Percentiles rank a stretch among this genome's conserved stretches.
These are phyloP conservation scores for Sodiomyces alkalinus DNA, from an alignment of 2,329 filamentous ascomycete genomes.

Conservation along the genomic window DNA sequence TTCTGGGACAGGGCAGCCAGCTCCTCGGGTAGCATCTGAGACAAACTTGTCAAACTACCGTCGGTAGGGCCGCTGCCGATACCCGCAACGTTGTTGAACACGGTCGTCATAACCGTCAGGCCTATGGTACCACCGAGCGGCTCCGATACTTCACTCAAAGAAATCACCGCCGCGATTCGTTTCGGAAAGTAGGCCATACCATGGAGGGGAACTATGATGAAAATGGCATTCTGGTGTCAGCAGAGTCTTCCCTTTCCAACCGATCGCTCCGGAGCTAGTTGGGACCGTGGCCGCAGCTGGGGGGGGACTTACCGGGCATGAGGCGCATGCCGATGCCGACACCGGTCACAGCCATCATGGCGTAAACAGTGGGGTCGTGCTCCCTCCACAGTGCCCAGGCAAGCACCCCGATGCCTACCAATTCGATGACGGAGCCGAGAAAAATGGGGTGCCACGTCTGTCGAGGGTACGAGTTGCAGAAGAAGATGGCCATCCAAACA, in stretches of 20 bases:
- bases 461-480: constrained; percentile 45
- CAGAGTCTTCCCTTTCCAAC: too few species aligned
- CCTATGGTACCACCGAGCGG: constrained; percentile 51
- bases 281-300: too few species aligned
- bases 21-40: constrained; percentile 15
- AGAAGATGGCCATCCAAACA: constrained; percentile 38
- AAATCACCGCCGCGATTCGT: constrained; percentile 41
- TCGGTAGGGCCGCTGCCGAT: constrained; percentile 10
- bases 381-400: constrained; percentile 38
- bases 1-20: constrained; percentile 23
- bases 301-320: constrained; percentile 36
- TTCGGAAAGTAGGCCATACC: constrained; percentile 45
- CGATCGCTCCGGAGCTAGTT: too few species aligned
- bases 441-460: constrained; percentile 47
- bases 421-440: constrained; percentile 38
- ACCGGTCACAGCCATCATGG: constrained; percentile 51
- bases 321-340: constrained; percentile 48
- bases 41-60: constrained; percentile 20
- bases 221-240: too few species aligned
- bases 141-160: constrained; percentile 41
- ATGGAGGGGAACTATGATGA: constrained; percentile 34
- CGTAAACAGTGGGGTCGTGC: constrained; percentile 36
- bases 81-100: constrained; percentile 45
- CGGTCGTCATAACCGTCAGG: constrained; percentile 51
- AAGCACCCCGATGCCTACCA: constrained; percentile 41